These are phyloP conservation scores for Salicornia ramosissima DNA, from an alignment of 148 eudicot species.

Conservation along the genomic window DNA sequence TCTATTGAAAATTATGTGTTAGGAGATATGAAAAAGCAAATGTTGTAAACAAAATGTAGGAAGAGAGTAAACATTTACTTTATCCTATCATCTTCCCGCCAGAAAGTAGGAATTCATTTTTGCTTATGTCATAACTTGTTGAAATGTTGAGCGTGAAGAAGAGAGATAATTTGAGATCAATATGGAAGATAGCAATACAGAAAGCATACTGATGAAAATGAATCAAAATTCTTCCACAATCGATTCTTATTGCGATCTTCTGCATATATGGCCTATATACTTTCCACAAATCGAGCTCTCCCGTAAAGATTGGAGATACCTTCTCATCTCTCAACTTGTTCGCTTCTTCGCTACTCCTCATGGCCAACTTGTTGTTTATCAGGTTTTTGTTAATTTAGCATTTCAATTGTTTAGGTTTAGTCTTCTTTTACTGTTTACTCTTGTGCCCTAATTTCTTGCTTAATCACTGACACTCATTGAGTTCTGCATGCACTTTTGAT, in stretches of 20 bases:
- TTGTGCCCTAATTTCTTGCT: neutral
- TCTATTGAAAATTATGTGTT: too few relatives aligned
- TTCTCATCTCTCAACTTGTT: slow-evolving; percentile 50
- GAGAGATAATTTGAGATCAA: neutral
- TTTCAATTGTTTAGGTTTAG: neutral
- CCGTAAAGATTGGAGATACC: slow-evolving; percentile 33
- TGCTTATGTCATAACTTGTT: neutral
- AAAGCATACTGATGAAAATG: slow-evolving; percentile 27
- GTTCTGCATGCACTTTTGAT: neutral
- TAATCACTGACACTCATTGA: neutral
- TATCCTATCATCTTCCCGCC: neutral
- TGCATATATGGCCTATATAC: slow-evolving; percentile 42
- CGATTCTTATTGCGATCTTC: slow-evolving; percentile 27
- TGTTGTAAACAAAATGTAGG: too few relatives aligned
- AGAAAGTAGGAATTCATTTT: neutral
- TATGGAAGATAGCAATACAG: slow-evolving; percentile 12
- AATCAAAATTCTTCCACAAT: slow-evolving; percentile 13
- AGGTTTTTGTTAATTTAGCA: slow-evolving; percentile 33
- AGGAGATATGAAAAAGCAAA: too few relatives aligned
- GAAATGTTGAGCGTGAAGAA: too few relatives aligned
- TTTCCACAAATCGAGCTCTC: slow-evolving; percentile 55
- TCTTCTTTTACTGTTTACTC: neutral
- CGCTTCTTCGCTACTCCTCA: slow-evolving; percentile 62
- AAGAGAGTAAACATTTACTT: too few relatives aligned
- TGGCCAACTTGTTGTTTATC: slow-evolving; percentile 45